Base-by-base conservation (phyloP, 345 rosid genomes). In the Combretum micranthum region DNA sequence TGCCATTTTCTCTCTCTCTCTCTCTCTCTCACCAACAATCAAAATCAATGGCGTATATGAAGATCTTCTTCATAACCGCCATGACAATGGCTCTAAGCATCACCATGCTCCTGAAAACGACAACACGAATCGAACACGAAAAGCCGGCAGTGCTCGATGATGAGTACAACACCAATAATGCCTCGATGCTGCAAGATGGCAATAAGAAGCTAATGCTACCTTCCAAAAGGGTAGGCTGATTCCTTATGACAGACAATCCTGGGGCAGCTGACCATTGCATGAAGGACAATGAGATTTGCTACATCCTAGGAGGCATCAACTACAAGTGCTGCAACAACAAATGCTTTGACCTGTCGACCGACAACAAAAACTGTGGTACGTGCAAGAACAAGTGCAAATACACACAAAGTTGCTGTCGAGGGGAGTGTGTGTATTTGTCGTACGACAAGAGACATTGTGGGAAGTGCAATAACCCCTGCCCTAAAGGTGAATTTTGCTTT, bases 401-500 rank as follows among this genome's bases (percentile, higher is more conserved):
- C 83, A 78, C 81, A 0, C n/a, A n/a, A n/a, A n/a, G n/a, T n/a
- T n/a, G n/a, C n/a, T n/a, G n/a, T n/a, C n/a, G n/a, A n/a, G 96
- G 95, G 17, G 12, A 73, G 64, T 92, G 98, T 42, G 87, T 88
- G 19, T 21, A 76, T 53, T 37, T 70, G 21, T 17, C 75, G 17
- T 75, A 63, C 43, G 93, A 88, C 46, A 86, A 84, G 74, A 82
- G 95, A 43, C 87, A 88, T 62, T 88, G 96, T 12, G 90, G 96
- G 12, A 46, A 21, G 14, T 92, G 98, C 75, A 80, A 77, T 68
- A 69, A 83, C 53, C 70, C 68, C 26, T 92, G 98, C 72, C 3
- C 52, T 0, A 0, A 1, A 0, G 83, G 78, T 3, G 64, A 63
- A 20, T 52, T 4, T 15, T 92, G 98, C 64, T 76, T 84, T 32